Percentiles rank a stretch among this genome's conserved stretches.
Conservation (phyloP, 176 grass and related monocot species). For the Aegilops umbellulata region DNA sequence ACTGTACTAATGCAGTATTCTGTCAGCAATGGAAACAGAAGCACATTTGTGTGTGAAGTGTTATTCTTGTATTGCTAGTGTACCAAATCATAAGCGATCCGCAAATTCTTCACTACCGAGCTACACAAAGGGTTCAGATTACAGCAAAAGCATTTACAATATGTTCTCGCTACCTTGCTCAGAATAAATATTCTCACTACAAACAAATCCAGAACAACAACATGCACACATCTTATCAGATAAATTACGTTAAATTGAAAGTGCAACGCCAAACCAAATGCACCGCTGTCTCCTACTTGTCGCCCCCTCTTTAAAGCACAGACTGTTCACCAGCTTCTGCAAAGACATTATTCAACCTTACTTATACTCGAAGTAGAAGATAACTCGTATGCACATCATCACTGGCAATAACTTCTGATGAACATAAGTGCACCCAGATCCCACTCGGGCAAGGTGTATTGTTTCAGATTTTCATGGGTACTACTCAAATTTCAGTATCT, state of each 20-base stretch:
- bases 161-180: neutral
- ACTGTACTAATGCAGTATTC: constrained; percentile 45
- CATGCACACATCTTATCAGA: constrained; percentile 10
- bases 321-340: constrained; percentile 83
- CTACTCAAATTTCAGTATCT: neutral
- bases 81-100: neutral
- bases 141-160: constrained; percentile 5
- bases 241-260: constrained; percentile 24
- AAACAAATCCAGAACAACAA: constrained; percentile 25
- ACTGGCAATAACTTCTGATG: neutral
- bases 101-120: constrained; percentile 9
- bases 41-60: constrained; percentile 24
- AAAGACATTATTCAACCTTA: constrained; percentile 45
- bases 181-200: neutral
- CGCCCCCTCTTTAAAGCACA: constrained; percentile 44
- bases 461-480: neutral
- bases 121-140: constrained; percentile 26
- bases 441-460: neutral
- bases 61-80: constrained; percentile 16
- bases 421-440: constrained; percentile 2
- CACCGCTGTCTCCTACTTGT: neutral
- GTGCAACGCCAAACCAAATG: neutral
- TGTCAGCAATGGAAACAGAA: constrained; percentile 39
- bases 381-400: neutral
- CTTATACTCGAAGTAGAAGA: constrained; percentile 36